Evolutionary conservation across 129 eudicot species (phyloP), one percentile per base, ranked within the genome.

Genomic region (Pittosporum tobira): DNA sequence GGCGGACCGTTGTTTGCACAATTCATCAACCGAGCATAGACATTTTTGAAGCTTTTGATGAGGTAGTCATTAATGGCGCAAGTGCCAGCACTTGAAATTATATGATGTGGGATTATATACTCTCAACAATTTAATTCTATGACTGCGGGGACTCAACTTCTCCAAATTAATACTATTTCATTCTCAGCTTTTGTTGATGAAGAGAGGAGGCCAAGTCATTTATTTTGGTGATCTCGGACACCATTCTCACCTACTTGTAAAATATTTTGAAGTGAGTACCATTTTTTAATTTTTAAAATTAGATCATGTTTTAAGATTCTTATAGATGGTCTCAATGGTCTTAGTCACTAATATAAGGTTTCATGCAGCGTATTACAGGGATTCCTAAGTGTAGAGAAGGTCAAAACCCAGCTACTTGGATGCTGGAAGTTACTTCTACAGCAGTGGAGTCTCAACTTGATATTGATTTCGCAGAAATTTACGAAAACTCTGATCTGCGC

Each of bases 31-130:
- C 97, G 0, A 84, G 94, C 66, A 82, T 85, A 56, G 94, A 85
- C 69, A 89, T 85, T 26, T 89, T 90, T 42, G 95, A 90, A 78
- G 82, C 89, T 19, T 90, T 90, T 70, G 97, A 90, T 46, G 95
- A 90, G 94, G 97, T 85, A 10, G 13, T 12, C 20, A 51, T 7
- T 25, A n/a, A n/a, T n/a, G n/a, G n/a, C n/a, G n/a, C n/a, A n/a
- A n/a, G n/a, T n/a, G n/a, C n/a, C n/a, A n/a, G n/a, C n/a, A n/a
- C n/a, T n/a, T n/a, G n/a, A n/a, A n/a, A n/a, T n/a, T n/a, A n/a
- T n/a, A n/a, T n/a, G n/a, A n/a, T n/a, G n/a, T n/a, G n/a, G n/a
- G n/a, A n/a, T n/a, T 51, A 45, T 12, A 45, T 45, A 6, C 16
- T 50, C 12, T 20, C 56, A 8, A 24, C 6, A 2, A 50, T 50